Evolutionary conservation across 176 grass and related monocot species (phyloP), one percentile per base, ranked within the genome.

Genomic region (Raddia distichophylla): DNA sequence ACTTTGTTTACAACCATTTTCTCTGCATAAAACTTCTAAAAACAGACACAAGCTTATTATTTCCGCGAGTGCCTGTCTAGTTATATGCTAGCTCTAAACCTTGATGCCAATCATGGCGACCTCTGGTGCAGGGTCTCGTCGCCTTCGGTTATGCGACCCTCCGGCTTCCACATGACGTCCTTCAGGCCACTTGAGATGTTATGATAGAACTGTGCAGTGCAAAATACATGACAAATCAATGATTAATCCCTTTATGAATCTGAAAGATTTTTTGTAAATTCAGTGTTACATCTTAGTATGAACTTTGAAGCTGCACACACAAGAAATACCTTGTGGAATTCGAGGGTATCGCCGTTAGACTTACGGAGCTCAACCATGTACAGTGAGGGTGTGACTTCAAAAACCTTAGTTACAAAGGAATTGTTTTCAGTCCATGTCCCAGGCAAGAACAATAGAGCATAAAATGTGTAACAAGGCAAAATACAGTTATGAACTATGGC

Each of bases 351-450:
- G 0, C 97, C 97, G 2, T 93, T 99, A 1, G 93, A 91, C 52
- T 99, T 99, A 71, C 93, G 93, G 22, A 99, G 79, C 74, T 99
- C 97, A 7, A 99, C 97, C 86, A 99, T 93, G 70, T 86, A 95
- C 58, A 99, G 81, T 1, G 97, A 93, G 32, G 97, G 97, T 3
- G 93, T 90, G 74, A 99, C 93, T 84, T 96, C 91, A 77, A 99
- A 96, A 71, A 99, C 97, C 96, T 98, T 82, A 16, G 35, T 33
- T 5, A 82, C 11, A 54, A 62, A 72, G 64, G 62, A 69, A 49
- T 69, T 12, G 7, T 74, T 60, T 69, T 93, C 56, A 87, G 52
- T 37, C 18, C 12, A 69, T 14, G 55, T 54, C 75, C 53, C 22
- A 74, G 16, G 18, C 18, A 82, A 56, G 13, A 84, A 65, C 51